Evolutionary conservation across 202 grass and related monocot species (phyloP), one percentile per base, ranked within the genome.

Genomic region (Cymbopogon flexuosus): DNA sequence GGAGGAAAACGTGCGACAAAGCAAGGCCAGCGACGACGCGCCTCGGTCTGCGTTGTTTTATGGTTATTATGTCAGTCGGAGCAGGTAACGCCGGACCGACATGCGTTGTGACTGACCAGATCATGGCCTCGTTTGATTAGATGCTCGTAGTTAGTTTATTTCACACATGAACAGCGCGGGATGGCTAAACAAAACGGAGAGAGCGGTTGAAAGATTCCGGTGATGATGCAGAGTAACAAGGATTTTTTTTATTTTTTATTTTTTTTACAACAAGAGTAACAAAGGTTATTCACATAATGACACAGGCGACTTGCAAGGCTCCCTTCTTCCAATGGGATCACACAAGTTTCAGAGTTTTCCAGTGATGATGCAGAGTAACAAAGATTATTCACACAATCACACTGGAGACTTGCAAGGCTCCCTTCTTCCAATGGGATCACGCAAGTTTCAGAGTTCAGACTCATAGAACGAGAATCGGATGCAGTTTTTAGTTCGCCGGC

Each of bases 1-100:
- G 23, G 65, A 51, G 66, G 5, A 80, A 84, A 77, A 80, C 31
- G 70, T 74, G 81, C 35, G 46, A 11, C 46, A 15, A 66, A 41
- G 21, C 5, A 83, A 21, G 29, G 29, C 57, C 69, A 82, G 58
- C 79, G 31, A 46, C 29, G 52, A 16, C 29, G 77, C 9, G 19
- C 6, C 9, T 33, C 46, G 37, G 42, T n/a, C 19, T 30, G 37
- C 29, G 10, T 62, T 47, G 61, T 19, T 59, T 56, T 75, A 2
- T 22, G 10, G 8, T 11, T 12, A 14, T 11, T n/a, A 15, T 54
- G 70, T 18, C 21, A 63, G 70, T 12, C 15, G 33, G 57, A 5
- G 52, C 40, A 22, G 56, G 15, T 10, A 39, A 39, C 43, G 42
- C 5, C 11, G 9, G 56, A 59, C 19, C 3, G 56, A 59, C 19